A percentile compares a stretch with the other conserved stretches of the same genome.
Conservation (phyloP, 2,329 filamentous ascomycete species). For the Colletotrichum viniferum region DNA sequence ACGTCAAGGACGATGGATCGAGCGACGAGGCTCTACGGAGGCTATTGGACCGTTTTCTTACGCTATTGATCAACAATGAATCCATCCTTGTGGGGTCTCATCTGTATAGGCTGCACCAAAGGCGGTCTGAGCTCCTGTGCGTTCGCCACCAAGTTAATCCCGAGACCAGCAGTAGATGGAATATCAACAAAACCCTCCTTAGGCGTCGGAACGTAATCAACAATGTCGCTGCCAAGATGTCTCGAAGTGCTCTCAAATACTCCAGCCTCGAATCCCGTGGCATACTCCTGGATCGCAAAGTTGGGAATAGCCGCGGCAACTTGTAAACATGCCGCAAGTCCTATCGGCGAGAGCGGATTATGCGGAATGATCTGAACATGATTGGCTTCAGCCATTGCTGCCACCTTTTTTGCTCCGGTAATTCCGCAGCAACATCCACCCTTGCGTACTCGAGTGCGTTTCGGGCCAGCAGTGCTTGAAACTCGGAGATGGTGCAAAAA, state of each 20-base stretch:
- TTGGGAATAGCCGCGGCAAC: neutral
- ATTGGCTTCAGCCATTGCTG: neutral
- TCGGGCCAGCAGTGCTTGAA: neutral
- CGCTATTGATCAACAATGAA: neutral
- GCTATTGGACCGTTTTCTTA: fast-evolving
- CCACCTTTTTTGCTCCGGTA: neutral
- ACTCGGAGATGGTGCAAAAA: neutral
- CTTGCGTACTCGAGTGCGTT: neutral
- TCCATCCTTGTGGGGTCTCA: neutral
- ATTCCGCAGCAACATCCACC: neutral
- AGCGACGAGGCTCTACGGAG: neutral
- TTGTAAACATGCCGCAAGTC: neutral
- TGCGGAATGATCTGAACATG: neutral
- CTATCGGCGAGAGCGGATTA: neutral
- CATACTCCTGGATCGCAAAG: neutral
- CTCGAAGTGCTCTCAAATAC: neutral
- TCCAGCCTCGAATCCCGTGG: neutral
- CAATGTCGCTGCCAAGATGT: neutral
- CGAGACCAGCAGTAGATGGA: neutral
- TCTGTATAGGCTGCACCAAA: neutral
- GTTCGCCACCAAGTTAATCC: neutral
- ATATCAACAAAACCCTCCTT: neutral
- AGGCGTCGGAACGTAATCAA: neutral
- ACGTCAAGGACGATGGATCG: neutral
- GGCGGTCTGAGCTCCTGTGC: neutral